Conservation (phyloP, 2,329 filamentous ascomycete genomes). For the Zalaria obscura region DNA sequence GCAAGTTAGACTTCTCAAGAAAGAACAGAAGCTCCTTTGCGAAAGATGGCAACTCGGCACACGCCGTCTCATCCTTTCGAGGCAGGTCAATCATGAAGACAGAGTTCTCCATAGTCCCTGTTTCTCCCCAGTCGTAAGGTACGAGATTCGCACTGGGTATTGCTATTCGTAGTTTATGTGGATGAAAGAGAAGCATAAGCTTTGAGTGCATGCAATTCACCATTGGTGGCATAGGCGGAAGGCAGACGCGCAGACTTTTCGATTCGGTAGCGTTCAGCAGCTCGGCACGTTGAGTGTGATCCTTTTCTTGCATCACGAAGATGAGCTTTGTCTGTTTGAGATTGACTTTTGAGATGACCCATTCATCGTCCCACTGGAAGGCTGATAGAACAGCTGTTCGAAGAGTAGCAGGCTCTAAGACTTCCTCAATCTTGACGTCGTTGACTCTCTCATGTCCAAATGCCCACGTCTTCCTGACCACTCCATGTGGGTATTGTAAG, state of each 20-base stretch:
- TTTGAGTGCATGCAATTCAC: slow-evolving; percentile 84
- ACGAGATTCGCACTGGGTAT: slow-evolving; percentile 80
- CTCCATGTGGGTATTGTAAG: slow-evolving; percentile 42
- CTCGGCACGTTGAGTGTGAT: slow-evolving; percentile 4
- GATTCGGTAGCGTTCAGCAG: slow-evolving; percentile 10
- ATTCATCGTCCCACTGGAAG: slow-evolving; percentile 73
- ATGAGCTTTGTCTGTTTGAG: slow-evolving; percentile 29
- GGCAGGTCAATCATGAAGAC: slow-evolving; percentile 91
- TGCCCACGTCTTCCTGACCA: slow-evolving; percentile 71
- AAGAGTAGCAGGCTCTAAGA: slow-evolving; percentile 59
- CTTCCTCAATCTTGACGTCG: slow-evolving; percentile 79
- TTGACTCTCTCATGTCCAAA: slow-evolving; percentile 47
- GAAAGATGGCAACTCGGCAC: slow-evolving; percentile 32
- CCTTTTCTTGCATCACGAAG: slow-evolving; percentile 45
- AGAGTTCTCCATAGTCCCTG: slow-evolving; percentile 72
- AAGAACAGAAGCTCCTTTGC: slow-evolving; percentile 58
- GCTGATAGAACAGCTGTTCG: slow-evolving; percentile 72
- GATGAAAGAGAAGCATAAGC: slow-evolving; percentile 74
- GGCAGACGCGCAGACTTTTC: slow-evolving; percentile 49
- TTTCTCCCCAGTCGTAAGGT: slow-evolving; percentile 80
- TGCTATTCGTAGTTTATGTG: slow-evolving; percentile 59
- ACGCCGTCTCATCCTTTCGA: slow-evolving; percentile 22
- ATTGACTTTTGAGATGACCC: slow-evolving; percentile 53
- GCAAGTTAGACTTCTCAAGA: slow-evolving; percentile 50
- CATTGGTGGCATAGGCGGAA: slow-evolving; percentile 63